Evolutionary conservation across 2,329 filamentous ascomycete genomes (phyloP).

Genomic region (Dothideomycetidae sp.): DNA sequence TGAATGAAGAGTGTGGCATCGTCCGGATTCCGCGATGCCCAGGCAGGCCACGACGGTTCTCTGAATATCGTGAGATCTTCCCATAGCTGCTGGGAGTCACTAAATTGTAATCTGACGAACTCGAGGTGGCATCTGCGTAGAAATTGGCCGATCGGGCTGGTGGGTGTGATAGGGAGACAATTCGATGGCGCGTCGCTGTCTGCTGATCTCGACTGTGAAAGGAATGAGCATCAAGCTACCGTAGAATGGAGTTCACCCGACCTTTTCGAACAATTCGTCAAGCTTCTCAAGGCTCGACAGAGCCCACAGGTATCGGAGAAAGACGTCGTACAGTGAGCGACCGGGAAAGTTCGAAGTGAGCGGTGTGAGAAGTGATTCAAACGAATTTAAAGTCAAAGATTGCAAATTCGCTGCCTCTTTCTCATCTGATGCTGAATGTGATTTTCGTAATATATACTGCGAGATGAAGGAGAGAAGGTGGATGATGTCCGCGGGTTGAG

Average conservation of each 20-base stretch:
- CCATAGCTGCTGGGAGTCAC: constrained; percentile 68
- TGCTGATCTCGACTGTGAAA: constrained; percentile 8
- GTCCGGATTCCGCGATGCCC: constrained; percentile 40
- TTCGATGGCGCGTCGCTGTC: constrained; percentile 25
- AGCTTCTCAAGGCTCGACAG: constrained; percentile 70
- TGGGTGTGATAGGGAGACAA: constrained; percentile 35
- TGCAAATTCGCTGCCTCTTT: constrained; percentile 9
- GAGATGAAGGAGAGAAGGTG: constrained; percentile 68
- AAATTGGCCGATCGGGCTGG: constrained; percentile 67
- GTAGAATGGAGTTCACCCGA: background rate
- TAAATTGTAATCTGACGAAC: constrained; percentile 65
- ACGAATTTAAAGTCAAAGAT: constrained; percentile 28
- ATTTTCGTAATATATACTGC: constrained; percentile 38
- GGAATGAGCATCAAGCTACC: background rate
- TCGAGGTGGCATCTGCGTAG: constrained; percentile 65
- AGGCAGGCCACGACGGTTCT: constrained; percentile 52
- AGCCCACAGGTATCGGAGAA: constrained; percentile 68
- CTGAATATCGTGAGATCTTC: constrained; percentile 68
- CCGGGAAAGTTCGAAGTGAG: constrained; percentile 48
- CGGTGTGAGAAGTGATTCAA: constrained; percentile 19
- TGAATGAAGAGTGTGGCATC: constrained; percentile 15
- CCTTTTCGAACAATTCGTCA: constrained; percentile 43
- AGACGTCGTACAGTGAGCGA: constrained; percentile 72
- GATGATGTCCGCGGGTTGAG: constrained; percentile 31
- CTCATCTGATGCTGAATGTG: constrained; percentile 11